Evolutionary conservation across 169 alveolate genomes (phyloP).

Genomic region (Toxoplasma gondii): DNA sequence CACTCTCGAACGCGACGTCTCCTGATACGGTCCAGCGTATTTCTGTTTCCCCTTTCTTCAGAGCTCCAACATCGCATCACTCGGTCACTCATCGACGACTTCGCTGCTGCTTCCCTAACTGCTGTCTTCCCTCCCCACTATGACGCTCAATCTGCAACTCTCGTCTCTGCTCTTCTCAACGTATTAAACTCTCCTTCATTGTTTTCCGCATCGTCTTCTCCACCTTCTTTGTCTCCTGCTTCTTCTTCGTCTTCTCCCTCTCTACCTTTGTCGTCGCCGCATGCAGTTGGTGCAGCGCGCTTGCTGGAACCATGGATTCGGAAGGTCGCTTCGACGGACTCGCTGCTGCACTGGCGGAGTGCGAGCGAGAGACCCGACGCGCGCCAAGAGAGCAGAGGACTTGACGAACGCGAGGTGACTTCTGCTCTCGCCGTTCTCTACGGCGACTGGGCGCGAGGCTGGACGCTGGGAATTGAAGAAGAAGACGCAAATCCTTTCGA

Average conservation of each 20-base stretch:
- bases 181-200: neutral
- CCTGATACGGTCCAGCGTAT: too few relatives aligned
- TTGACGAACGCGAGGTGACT: neutral
- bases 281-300: too few relatives aligned
- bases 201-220: neutral
- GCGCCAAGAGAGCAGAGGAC: neutral
- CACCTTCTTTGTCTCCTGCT: neutral
- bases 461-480: neutral
- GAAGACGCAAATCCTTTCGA: neutral
- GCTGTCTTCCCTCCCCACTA: neutral
- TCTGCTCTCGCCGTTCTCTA: neutral
- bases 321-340: too few relatives aligned
- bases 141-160: neutral
- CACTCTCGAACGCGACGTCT: too few relatives aligned
- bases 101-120: neutral
- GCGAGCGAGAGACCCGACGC: too few relatives aligned
- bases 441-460: slow-evolving; percentile 11
- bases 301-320: too few relatives aligned
- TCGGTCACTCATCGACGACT: neutral
- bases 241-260: neutral
- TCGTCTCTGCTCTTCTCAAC: neutral
- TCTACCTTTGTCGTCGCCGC: too few relatives aligned
- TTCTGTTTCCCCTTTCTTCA: neutral
- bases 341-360: too few relatives aligned
- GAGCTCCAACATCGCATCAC: slow-evolving; percentile 10